Percentiles rank a stretch among this genome's conserved stretches.
Conservation (phyloP, 148 eudicot species). For the Dysphania ambrosioides region DNA sequence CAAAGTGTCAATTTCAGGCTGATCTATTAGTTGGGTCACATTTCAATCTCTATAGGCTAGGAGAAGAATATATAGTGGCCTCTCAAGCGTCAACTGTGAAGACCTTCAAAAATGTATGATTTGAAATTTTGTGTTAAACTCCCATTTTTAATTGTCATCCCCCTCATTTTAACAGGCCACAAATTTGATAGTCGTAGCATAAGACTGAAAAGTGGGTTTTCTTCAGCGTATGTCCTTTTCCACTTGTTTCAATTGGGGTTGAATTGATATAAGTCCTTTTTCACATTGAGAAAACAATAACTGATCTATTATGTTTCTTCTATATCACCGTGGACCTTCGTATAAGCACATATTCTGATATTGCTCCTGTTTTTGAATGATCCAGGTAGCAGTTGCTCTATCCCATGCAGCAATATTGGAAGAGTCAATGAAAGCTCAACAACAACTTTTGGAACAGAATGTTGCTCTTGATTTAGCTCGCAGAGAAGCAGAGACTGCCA, state of each 20-base stretch:
- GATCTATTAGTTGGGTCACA: background rate
- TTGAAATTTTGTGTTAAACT: background rate
- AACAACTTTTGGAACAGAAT: slow-evolving; percentile 88
- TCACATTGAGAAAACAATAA: background rate
- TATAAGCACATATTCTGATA: slow-evolving; percentile 1
- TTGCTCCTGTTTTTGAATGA: background rate
- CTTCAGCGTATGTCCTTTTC: background rate
- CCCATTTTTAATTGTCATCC: background rate
- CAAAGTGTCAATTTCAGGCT: background rate
- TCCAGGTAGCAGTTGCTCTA: slow-evolving; percentile 93
- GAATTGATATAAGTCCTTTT: background rate
- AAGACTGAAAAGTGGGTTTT: background rate
- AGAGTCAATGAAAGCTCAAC: slow-evolving; percentile 94
- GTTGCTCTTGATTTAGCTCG: slow-evolving; percentile 91
- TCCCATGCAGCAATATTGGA: slow-evolving; percentile 96
- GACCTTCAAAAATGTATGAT: background rate
- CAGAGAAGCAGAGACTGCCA: slow-evolving; percentile 92
- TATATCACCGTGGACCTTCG: background rate
- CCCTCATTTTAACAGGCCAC: background rate
- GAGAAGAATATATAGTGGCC: background rate
- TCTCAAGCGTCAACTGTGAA: background rate
- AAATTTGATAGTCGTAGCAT: slow-evolving; percentile 2
- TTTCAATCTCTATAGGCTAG: background rate
- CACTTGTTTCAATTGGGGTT: background rate
- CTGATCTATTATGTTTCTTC: too few species aligned